Percentiles rank a stretch among this genome's conserved stretches.
These are phyloP conservation scores for Psilocybe tampanensis DNA, from an alignment of 768 basidiomycete species.

Conservation along the genomic window DNA sequence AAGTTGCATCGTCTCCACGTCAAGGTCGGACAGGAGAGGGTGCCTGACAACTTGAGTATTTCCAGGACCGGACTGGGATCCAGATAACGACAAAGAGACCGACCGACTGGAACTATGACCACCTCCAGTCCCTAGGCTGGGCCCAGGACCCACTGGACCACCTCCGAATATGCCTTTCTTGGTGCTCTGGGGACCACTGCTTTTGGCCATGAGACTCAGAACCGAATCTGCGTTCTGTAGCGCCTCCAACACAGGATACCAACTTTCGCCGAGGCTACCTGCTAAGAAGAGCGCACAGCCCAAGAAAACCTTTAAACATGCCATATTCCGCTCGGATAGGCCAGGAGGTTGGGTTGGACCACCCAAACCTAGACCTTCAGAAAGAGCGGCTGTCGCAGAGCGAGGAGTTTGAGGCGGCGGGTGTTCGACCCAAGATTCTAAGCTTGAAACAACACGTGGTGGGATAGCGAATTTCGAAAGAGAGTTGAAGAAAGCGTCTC, in stretches of 20 bases:
- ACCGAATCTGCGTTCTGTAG: slow-evolving; percentile 96
- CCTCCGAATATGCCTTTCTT: slow-evolving; percentile 29
- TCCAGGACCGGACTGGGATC: slow-evolving; percentile 21
- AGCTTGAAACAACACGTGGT: slow-evolving; percentile 79
- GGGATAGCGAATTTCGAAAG: slow-evolving; percentile 95
- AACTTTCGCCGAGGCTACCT: slow-evolving; percentile 84
- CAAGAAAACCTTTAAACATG: slow-evolving; percentile 85
- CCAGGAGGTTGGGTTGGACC: slow-evolving; percentile 62
- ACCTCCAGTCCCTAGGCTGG: slow-evolving; percentile 19
- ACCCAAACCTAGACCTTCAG: slow-evolving; percentile 70
- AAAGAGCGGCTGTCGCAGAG: slow-evolving; percentile 53
- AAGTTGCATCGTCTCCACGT: slow-evolving; percentile 70
- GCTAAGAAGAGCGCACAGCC: slow-evolving; percentile 79
- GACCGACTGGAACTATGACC: slow-evolving; percentile 37
- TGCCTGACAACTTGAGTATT: slow-evolving; percentile 40
- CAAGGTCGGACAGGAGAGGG: slow-evolving; percentile 70
- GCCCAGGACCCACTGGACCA: slow-evolving; percentile 7
- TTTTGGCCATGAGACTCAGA: slow-evolving; percentile 60
- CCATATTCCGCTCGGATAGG: slow-evolving; percentile 87
- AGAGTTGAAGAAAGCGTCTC: slow-evolving; percentile 90
- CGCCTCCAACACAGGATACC: slow-evolving; percentile 90
- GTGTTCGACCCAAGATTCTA: slow-evolving; percentile 56
- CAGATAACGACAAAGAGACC: slow-evolving; percentile 31
- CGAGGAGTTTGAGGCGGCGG: slow-evolving; percentile 58
- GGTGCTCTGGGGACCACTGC: slow-evolving; percentile 28